A percentile compares a stretch with the other conserved stretches of the same genome.
These are phyloP conservation scores for Metahyphopichia silvanorum DNA, from an alignment of 805 yeast species.

Conservation along the genomic window DNA sequence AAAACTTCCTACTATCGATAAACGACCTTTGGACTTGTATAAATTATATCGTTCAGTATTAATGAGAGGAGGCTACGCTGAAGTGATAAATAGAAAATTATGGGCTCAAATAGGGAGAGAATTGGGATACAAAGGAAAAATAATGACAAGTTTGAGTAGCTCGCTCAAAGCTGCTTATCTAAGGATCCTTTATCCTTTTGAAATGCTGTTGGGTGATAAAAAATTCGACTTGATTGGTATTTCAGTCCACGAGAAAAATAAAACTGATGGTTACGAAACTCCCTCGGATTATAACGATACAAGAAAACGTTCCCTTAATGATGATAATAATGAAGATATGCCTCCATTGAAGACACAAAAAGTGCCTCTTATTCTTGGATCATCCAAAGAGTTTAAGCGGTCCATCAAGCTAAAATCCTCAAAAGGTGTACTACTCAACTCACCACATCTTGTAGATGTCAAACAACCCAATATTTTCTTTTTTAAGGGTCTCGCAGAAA, in stretches of 20 bases:
- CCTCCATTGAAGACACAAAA: slow-evolving; percentile 2
- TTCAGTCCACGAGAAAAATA: not conserved
- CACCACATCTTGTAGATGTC: slow-evolving; percentile 46
- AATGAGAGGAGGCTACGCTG: slow-evolving; percentile 62
- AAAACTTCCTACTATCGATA: slow-evolving; percentile 65
- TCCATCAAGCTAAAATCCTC: slow-evolving; percentile 42
- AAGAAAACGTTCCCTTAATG: slow-evolving; percentile 3
- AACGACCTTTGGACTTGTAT: slow-evolving; percentile 62
- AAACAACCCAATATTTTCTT: slow-evolving; percentile 20
- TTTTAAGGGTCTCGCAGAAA: slow-evolving; percentile 1
- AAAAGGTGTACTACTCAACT: slow-evolving; percentile 51
- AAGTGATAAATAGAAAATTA: slow-evolving; percentile 59
- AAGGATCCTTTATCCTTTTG: slow-evolving; percentile 35
- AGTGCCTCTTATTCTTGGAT: slow-evolving; percentile 42
- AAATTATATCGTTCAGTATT: slow-evolving; percentile 55
- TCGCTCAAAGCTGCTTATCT: slow-evolving; percentile 60
- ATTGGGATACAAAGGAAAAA: slow-evolving; percentile 69
- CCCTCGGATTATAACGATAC: slow-evolving; percentile 6
- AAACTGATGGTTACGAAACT: too few species aligned
- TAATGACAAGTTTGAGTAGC: slow-evolving; percentile 68
- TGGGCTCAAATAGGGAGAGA: slow-evolving; percentile 88
- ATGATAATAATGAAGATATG: not conserved
- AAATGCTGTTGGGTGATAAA: slow-evolving; percentile 14
- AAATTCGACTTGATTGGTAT: slow-evolving; percentile 15
- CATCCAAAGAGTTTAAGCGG: slow-evolving; percentile 44